Base-by-base conservation (phyloP, 768 basidiomycete species). In the Mycena venus region DNA sequence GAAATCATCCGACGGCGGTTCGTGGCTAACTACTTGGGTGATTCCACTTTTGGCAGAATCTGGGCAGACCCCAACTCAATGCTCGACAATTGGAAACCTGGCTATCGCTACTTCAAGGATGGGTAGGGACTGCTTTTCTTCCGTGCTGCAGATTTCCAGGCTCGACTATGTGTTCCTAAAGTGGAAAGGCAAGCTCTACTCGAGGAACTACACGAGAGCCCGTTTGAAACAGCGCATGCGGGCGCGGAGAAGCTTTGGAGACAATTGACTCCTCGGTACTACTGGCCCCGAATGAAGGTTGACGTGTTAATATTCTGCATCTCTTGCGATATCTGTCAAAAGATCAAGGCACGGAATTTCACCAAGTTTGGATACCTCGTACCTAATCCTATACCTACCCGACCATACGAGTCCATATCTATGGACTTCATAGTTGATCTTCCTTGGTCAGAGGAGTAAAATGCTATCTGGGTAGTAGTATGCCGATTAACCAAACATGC, bases 361-460 rank as follows among this genome's bases (percentile, higher is more conserved):
- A 60, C 34, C 8, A 21, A 15, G 2, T 73, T 53, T 15, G 70
- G 74, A 0, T 49, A 67, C 9, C 61, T 84, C 51, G 59, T 78
- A 47, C 78, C 78, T 36, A 64, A 85, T 72, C 63, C 69, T 51
- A 63, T 80, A 25, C 81, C 80, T 1, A 0, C 27, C 0, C 49
- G 63, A 4, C 81, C 79, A 11, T 82, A 79, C 75, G 44, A 68
- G 42, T 62, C 74, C 3, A 78, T 82, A 8, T 70, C 72, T 0
- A 76, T 82, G 69, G 81, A 82, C 47, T 78, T 80, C 29, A 77
- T 84, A 7, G 78, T 73, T 11, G 68, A 81, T 9, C 75, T 81
- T 10, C 80, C 80, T 0, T 5, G 23, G 1, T 80, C 77, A 0
- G 69, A 80, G 21, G 58, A 68, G 14, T 72, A 19, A 19, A 69